phyloP scores from a whole-genome alignment of 2,329 filamentous ascomycete species.

The Kalmusia sp. region DNA sequence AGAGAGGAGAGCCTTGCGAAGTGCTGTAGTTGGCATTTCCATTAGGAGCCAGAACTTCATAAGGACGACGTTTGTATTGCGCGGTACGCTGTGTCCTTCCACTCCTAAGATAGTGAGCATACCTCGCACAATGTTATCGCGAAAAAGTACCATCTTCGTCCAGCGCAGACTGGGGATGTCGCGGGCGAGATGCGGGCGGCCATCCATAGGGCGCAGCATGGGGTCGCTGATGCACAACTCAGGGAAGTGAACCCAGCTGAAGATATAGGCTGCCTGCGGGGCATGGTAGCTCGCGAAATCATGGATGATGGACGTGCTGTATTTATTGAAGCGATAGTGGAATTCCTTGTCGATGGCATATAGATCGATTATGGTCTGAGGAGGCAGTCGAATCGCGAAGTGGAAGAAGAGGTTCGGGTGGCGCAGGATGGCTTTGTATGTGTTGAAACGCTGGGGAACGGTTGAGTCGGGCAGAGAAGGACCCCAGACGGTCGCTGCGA shows the following conservation, averaged over 20 bases:
- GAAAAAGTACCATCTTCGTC: slow-evolving; percentile 67
- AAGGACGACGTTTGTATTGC: slow-evolving; percentile 60
- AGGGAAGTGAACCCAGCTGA: slow-evolving; percentile 67
- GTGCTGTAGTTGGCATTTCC: slow-evolving; percentile 66
- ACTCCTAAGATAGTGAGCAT: slow-evolving; percentile 65
- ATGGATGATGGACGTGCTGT: slow-evolving; percentile 63
- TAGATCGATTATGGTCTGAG: slow-evolving; percentile 32
- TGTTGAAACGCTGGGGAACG: slow-evolving; percentile 30
- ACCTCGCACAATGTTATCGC: slow-evolving; percentile 58
- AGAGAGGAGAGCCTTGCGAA: slow-evolving; percentile 63
- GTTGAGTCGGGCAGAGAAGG: slow-evolving; percentile 7
- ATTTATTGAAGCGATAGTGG: slow-evolving; percentile 53
- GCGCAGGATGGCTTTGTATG: slow-evolving; percentile 43
- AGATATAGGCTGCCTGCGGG: slow-evolving; percentile 63
- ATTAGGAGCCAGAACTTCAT: slow-evolving; percentile 76
- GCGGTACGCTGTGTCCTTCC: slow-evolving; percentile 58
- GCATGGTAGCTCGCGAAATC: slow-evolving; percentile 62
- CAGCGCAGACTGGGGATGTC: slow-evolving; percentile 70
- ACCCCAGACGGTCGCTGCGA: slow-evolving; percentile 29
- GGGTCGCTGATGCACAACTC: slow-evolving; percentile 68
- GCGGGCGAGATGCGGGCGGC: slow-evolving; percentile 34
- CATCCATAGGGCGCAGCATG: slow-evolving; percentile 53
- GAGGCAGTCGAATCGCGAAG: slow-evolving; percentile 35
- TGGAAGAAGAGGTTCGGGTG: slow-evolving; percentile 47
- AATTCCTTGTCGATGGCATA: slow-evolving; percentile 50